Conservation (phyloP, 352 stramenopile genomes). For the Phytophthora pinifolia region DNA sequence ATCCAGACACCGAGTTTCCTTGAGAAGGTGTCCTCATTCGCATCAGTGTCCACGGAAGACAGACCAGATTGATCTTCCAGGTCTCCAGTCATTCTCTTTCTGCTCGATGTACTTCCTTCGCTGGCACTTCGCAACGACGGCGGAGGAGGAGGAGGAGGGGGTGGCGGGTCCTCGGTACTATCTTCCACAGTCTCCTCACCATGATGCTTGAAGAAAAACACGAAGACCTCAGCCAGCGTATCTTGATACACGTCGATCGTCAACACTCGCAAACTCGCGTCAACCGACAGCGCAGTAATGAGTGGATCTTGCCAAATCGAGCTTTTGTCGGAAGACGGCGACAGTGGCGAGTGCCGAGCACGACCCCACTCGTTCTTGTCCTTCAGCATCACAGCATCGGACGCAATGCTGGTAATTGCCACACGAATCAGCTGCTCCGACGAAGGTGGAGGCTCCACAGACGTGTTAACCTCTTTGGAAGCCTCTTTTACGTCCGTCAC, state of each 20-base stretch:
- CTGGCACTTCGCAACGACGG: conserved; percentile 29
- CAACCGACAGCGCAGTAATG: conserved; percentile 66
- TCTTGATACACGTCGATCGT: conserved; percentile 81
- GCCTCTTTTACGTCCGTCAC: conserved; percentile 25
- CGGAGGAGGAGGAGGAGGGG: conserved; percentile 20
- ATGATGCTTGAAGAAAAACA: conserved; percentile 76
- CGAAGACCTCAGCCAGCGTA: conserved; percentile 67
- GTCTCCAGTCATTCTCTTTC: conserved; percentile 16
- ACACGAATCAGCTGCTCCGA: conserved; percentile 64
- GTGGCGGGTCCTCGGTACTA: conserved; percentile 5
- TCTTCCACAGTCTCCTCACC: conserved; percentile 20
- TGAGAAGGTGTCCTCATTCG: conserved; percentile 42
- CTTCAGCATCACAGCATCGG: conserved; percentile 63
- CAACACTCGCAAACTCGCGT: conserved; percentile 67
- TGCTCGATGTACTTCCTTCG: conserved; percentile 28
- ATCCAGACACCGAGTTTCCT: conserved; percentile 61
- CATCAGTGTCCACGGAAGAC: conserved; percentile 33
- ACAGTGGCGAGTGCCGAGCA: conserved; percentile 39
- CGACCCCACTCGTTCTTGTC: conserved; percentile 48
- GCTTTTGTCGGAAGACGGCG: conserved; percentile 32
- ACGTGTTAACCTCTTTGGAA: conserved; percentile 7
- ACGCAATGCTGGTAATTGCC: conserved; percentile 70
- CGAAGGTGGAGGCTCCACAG: conserved; percentile 22
- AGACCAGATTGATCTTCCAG: conserved; percentile 31
- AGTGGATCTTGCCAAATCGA: conserved; percentile 77